Conservation (phyloP, 148 eudicot species). For the Rhododendron ovatum region DNA sequence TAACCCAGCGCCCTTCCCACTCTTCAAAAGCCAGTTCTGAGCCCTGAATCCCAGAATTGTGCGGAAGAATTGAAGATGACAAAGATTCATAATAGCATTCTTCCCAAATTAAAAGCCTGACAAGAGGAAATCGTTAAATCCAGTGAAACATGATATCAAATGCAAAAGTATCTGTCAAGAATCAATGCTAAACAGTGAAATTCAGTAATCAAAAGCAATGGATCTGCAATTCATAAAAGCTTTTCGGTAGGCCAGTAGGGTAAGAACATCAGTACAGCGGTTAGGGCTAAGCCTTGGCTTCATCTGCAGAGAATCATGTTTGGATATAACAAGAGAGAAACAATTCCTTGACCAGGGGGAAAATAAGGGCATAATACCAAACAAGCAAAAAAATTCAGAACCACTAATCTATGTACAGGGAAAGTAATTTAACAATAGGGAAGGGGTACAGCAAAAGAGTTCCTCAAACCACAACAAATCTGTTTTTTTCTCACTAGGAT, state of each 20-base stretch:
- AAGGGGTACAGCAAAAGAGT: constrained; percentile 9
- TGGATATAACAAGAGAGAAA: not conserved
- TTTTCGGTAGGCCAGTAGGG: not conserved
- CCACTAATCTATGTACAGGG: not conserved
- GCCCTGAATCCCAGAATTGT: constrained; percentile 27
- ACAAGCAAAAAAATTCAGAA: constrained; percentile 16
- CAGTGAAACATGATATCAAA: not conserved
- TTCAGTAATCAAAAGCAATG: not conserved
- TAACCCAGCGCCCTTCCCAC: constrained; percentile 28
- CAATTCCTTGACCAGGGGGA: not conserved
- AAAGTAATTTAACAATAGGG: not conserved
- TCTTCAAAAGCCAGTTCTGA: constrained; percentile 25
- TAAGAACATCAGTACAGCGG: not conserved
- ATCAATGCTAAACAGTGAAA: not conserved
- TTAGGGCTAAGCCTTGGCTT: not conserved
- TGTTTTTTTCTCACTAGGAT: constrained; percentile 30
- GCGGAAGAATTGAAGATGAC: constrained; percentile 26
- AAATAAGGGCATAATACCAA: constrained; percentile 8
- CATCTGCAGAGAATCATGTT: not conserved
- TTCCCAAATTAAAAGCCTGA: constrained; percentile 96
- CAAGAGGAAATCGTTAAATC: constrained; percentile 2
- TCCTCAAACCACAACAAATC: constrained; percentile 23
- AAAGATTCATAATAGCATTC: constrained; percentile 63
- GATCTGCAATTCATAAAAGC: not conserved
- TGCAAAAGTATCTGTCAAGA: not conserved